Evolutionary conservation across 2,329 filamentous ascomycete genomes (phyloP), one percentile per base, ranked within the genome.

Genomic region (Ophiosphaerella narmari): DNA sequence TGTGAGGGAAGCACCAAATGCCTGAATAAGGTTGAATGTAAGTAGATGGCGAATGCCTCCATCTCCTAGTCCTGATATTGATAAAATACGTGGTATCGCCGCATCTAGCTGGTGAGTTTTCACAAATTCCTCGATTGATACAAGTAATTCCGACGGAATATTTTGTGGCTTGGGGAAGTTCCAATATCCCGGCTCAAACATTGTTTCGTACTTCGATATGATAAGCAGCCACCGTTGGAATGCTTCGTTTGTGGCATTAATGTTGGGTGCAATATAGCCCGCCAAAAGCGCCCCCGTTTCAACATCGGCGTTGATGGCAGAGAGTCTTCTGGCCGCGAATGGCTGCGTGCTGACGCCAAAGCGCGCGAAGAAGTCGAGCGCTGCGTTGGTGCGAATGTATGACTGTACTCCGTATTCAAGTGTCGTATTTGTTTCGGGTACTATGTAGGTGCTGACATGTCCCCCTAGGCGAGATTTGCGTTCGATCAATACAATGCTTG

Each of bases 111-210:
- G 34, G 7, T 82, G 74, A 59, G 79, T 80, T 33, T 71, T 63
- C 7, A 78, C 70, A 51, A 82, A 82, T 2, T 80, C 72, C 14
- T 75, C 73, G 48, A 79, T 82, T 1, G 78, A 74, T 4, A 80
- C 62, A 9, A 81, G 67, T 2, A 83, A 67, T 38, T 80, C 79
- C 18, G 72, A 67, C 0, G 78, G 78, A 0, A 81, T 73, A 6
- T 72, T 69, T 12, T 67, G 57, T 0, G 78, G 75, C 2, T 23
- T 13, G 2, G 60, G 62, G 32, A 65, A 66, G n/a, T 57, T 41
- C 62, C 60, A 64, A 14, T 60, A 64, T 13, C 57, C 60, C 2
- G 60, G 62, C 33, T 63, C 55, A 5, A 63, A 8, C 12, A 62
- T 39, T 2, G 41, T 4, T 29, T 59, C 46, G 35, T 64, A 66